Percentiles rank a stretch among this genome's conserved stretches.
These are phyloP conservation scores for Skeletonema menzelii DNA, from an alignment of 108 stramenopile genomes.

Conservation along the genomic window DNA sequence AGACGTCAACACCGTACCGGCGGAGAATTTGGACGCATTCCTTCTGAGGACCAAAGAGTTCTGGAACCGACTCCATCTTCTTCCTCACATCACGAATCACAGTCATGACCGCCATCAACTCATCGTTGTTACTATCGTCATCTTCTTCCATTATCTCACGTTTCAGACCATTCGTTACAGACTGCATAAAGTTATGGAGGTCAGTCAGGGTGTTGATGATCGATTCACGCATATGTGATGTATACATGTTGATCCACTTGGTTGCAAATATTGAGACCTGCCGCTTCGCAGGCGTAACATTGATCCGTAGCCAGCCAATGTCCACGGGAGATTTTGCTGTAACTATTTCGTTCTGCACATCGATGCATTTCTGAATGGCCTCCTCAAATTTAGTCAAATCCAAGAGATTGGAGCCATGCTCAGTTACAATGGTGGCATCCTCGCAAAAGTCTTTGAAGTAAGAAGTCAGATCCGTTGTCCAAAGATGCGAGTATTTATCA, in stretches of 20 bases:
- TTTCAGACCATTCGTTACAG: constrained; percentile 56
- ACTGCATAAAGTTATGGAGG: constrained; percentile 70
- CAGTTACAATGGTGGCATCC: constrained; percentile 65
- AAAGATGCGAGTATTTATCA: constrained; percentile 71
- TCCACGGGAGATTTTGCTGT: constrained; percentile 53
- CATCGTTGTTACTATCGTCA: constrained; percentile 53
- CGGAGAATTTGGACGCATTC: constrained; percentile 75
- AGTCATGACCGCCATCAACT: constrained; percentile 79
- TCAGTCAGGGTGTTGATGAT: constrained; percentile 57
- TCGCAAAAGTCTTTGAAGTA: constrained; percentile 73
- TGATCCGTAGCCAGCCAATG: constrained; percentile 86
- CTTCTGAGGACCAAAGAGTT: constrained; percentile 79
- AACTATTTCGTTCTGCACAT: constrained; percentile 61
- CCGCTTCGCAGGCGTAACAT: constrained; percentile 78
- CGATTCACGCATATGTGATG: constrained; percentile 54
- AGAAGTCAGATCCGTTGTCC: constrained; percentile 71
- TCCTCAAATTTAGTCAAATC: constrained; percentile 81
- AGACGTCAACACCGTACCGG: constrained; percentile 75
- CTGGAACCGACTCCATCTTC: constrained; percentile 64
- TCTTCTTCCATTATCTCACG: constrained; percentile 49
- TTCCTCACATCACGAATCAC: constrained; percentile 83
- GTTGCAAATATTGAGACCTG: constrained; percentile 61
- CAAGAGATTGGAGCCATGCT: constrained; percentile 48
- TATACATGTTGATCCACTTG: constrained; percentile 77
- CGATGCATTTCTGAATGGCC: constrained; percentile 73